Evolutionary conservation across 164 flowering plant genomes (phyloP), one percentile per base, ranked within the genome.

Genomic region (Macadamia tetraphylla): DNA sequence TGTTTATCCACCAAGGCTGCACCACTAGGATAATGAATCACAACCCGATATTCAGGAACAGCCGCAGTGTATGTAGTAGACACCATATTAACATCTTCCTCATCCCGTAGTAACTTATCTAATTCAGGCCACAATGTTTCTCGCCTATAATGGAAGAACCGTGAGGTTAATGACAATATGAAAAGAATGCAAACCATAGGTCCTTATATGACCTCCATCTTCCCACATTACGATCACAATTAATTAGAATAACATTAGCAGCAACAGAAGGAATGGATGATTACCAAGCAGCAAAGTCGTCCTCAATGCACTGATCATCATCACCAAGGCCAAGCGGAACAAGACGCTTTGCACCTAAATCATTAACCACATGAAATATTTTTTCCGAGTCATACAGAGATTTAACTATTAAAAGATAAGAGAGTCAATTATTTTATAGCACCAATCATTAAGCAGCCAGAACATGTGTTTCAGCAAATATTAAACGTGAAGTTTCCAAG

Each of bases 261-360:
- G n/a, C 40, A 40, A 67, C 23, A 55, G 32, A 15, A 63, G 10
- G 58, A 65, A n/a, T 4, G 9, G 31, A 14, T 48, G 65, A 64
- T 46, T 83, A 91, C 97, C 95, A 91, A 17, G 97, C 93, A 73
- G 90, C 1, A 75, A 91, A 91, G 67, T 91, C 97, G 84, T 91
- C 97, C 74, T 91, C 97, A 75, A 91, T 89, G 81, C 89, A 86
- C 67, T 91, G 93, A 79, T 76, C 76, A 12, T 76, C 79, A 57
- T 76, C 79, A 43, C 78, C 78, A 44, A 71, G 74, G n/a, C 78
- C 78, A 53, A 75, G 59, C 18, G 75, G 69, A 53, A 75, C 63
- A 32, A 75, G 62, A 49, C 69, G 75, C 72, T 71, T 75, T 9
- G 75, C 78, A 71, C 78, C 78, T 75, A 53, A 1, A 6, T 15